These are phyloP conservation scores for Suillus cothurnatus DNA, from an alignment of 768 basidiomycete species.

Conservation along the genomic window DNA sequence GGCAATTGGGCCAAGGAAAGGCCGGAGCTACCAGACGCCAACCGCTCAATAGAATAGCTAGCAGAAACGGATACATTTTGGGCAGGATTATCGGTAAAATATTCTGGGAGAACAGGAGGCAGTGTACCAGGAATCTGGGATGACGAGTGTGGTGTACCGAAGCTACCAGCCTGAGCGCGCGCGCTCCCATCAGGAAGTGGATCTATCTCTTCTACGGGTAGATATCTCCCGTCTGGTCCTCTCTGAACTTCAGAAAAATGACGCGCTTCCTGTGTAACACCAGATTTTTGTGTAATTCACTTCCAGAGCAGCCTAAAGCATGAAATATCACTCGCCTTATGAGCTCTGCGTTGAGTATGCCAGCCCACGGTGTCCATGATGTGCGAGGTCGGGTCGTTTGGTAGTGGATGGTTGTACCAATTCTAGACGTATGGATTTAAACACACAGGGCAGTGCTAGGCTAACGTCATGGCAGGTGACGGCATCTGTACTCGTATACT, in stretches of 20 bases:
- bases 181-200: conserved; percentile 57
- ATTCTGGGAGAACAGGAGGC: conserved; percentile 50
- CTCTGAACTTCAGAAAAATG: conserved; percentile 35
- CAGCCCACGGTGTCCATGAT: conserved; percentile 79
- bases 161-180: conserved; percentile 54
- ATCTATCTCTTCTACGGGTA: conserved; percentile 56
- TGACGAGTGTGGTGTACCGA: conserved; percentile 36
- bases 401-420: not conserved
- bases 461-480: not conserved
- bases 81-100: conserved; percentile 27
- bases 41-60: conserved; percentile 3
- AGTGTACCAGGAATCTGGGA: conserved; percentile 43
- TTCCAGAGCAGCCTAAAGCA: not conserved
- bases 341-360: conserved; percentile 66
- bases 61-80: conserved; percentile 10
- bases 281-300: not conserved
- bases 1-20: conserved; percentile 49
- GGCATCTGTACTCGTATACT: not conserved
- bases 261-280: conserved; percentile 30
- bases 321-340: conserved; percentile 43
- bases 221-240: conserved; percentile 51
- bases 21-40: conserved; percentile 23
- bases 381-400: not conserved
- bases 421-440: not conserved
- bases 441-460: conserved; percentile 3